Base-by-base conservation (phyloP, 129 eudicot species). In the Solidago caesia region DNA sequence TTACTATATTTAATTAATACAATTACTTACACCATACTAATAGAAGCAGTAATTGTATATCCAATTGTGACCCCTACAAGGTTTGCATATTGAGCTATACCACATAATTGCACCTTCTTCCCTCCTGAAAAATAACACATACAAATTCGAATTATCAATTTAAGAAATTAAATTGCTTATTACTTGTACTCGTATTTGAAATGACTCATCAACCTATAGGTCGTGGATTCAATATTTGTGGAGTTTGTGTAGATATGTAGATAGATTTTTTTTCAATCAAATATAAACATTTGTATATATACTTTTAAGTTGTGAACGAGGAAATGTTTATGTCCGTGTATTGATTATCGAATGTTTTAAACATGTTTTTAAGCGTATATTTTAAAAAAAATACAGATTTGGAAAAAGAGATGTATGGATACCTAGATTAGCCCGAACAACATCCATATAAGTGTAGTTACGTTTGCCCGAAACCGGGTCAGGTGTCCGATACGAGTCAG, bases 381-480 rank as follows among this genome's bases (percentile, higher is more conserved):
- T 25, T 7, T 16, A 11, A 9, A 15, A 39, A 39, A 42, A 13
- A 62, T 8, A 27, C 4, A 11, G 0, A 33, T 3, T 33, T 21
- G 21, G 39, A 1, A 33, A 33, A 33, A 33, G 2, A 33, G 39
- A 33, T 60, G 52, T 13, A 11, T 48, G 13, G 4, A 10, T 51
- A 92, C 98, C 98, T 65, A 93, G 84, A 75, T 78, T 76, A 16
- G 98, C 55, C 44, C 84, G 75, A 75, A 93, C 98, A 16, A 80
- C 98, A 49, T 93, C 96, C 96, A 85, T 88, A 74, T 93, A 93
- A 26, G 97, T 90, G 82, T 90, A 90, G 77, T 93, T 93, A 11
- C 98, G 82, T 55, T 74, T 77, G 55, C 98, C 98, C 14, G 87
- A 27, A 44, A 80, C 82, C 0, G 96, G 96, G 75, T 87, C 97